phyloP scores from a whole-genome alignment of 1,284 basidiomycete species.

The Puccinia coronata region DNA sequence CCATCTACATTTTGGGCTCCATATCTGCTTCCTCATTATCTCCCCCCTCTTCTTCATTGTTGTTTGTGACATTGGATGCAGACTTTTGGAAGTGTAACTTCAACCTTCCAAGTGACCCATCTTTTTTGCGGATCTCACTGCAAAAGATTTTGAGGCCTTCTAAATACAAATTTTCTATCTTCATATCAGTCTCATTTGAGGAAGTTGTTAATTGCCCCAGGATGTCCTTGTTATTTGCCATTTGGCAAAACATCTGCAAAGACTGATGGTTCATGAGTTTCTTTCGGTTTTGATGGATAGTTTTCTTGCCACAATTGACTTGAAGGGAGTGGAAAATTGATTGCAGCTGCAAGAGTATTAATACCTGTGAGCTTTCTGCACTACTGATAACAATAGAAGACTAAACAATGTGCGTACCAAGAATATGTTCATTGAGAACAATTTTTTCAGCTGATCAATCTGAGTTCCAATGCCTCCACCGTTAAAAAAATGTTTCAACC shows the following conservation, averaged over 20 bases:
- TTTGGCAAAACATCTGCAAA: background rate
- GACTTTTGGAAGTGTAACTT: too few relatives aligned
- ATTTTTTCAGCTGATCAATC: background rate
- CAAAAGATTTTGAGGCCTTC: background rate
- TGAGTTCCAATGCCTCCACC: background rate
- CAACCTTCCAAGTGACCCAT: too few relatives aligned
- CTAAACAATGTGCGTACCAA: background rate
- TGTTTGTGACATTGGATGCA: too few relatives aligned
- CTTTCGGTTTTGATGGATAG: background rate
- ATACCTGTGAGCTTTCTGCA: background rate
- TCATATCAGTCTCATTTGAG: background rate
- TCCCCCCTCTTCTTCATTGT: too few relatives aligned
- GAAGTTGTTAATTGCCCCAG: background rate
- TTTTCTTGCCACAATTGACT: background rate
- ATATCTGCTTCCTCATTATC: too few relatives aligned
- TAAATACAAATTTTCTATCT: background rate
- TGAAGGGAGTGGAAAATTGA: background rate
- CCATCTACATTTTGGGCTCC: too few relatives aligned
- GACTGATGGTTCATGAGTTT: background rate
- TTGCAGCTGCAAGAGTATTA: background rate
- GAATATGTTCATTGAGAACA: background rate
- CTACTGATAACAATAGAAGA: background rate
- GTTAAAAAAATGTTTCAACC: conserved; percentile 6
- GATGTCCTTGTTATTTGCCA: background rate
- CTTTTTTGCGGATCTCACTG: too few relatives aligned